Evolutionary conservation across 495 filamentous ascomycete genomes (phyloP), one percentile per base, ranked within the genome.

Genomic region (Viridothelium virens): DNA sequence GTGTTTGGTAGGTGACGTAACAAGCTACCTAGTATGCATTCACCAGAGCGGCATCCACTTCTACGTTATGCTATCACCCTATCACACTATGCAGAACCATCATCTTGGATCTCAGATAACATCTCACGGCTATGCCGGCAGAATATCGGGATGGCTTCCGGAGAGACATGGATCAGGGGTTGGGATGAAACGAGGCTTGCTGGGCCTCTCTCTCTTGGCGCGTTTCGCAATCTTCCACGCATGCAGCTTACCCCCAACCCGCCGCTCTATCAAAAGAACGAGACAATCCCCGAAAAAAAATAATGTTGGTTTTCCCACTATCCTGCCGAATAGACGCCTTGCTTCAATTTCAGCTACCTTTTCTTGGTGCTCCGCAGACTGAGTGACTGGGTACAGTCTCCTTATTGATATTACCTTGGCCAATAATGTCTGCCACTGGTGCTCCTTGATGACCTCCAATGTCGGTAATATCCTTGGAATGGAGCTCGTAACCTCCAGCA

Each of bases 181-280:
- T 7, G 53, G 36, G 53, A 59, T 59, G 53, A 59, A 59, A 59
- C 53, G 18, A 14, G 6, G 53, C 53, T 59, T 59, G 53, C 25
- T 31, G 36, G 53, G 5, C 53, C 11, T 36, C 25, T 14, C 5
- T 11, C 53, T 14, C 53, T 59, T 59, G 53, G 53, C 53, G 53
- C 53, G 53, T 59, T 59, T 59, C 53, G 31, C n/a, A 59, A 7
- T 59, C 53, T 59, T 59, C 53, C 6, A 10, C 18, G 53, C 53
- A 59, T 59, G 53, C 53, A 59, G 53, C 53, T 59, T 59, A 59
- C 18, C 53, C 25, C 53, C 53, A 31, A 59, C 53, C 18, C 53
- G 53, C 53, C 53, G 53, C 53, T 59, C 53, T 59, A 59, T 59
- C 53, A 7, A 59, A 59, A 59, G 53, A 36, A 33, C 10, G 25